A percentile compares a stretch with the other conserved stretches of the same genome.
Conservation (phyloP, 1,284 basidiomycete species). For the Ganoderma meredithae region DNA sequence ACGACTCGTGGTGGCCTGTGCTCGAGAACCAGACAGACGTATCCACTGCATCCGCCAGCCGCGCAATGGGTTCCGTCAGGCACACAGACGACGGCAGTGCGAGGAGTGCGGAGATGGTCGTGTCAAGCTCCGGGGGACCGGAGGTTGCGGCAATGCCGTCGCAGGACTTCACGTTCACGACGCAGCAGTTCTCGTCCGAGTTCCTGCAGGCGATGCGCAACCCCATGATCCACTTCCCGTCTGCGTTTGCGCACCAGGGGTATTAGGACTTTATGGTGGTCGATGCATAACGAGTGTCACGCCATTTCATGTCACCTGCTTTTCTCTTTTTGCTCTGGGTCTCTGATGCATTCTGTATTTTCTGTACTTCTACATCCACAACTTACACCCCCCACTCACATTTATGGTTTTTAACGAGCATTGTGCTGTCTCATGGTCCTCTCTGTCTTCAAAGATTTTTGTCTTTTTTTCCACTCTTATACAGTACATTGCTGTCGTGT, state of each 20-base stretch:
- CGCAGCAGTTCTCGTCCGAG: slow-evolving; percentile 32
- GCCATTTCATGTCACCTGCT: too few relatives aligned
- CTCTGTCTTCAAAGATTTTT: neutral
- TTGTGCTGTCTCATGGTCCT: neutral
- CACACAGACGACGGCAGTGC: neutral
- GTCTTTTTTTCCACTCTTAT: neutral
- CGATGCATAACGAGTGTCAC: neutral
- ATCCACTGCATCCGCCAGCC: neutral
- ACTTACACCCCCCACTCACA: neutral
- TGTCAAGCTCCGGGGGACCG: neutral
- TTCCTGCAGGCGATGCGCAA: slow-evolving; percentile 35
- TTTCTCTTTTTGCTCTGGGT: neutral
- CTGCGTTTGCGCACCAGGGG: slow-evolving; percentile 17
- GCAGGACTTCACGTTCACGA: slow-evolving; percentile 33
- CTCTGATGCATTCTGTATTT: neutral
- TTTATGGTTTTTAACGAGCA: neutral
- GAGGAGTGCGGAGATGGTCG: neutral
- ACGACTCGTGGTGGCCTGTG: slow-evolving; percentile 31
- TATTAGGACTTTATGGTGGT: neutral
- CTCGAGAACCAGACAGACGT: slow-evolving; percentile 10
- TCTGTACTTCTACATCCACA: neutral
- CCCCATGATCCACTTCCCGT: slow-evolving; percentile 36
- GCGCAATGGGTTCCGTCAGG: neutral
- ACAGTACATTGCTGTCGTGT: neutral
- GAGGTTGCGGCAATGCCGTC: slow-evolving; percentile 22